A percentile compares a stretch with the other conserved stretches of the same genome.
Conservation (phyloP, 2,329 filamentous ascomycete genomes). For the Zopfia rhizophila region DNA sequence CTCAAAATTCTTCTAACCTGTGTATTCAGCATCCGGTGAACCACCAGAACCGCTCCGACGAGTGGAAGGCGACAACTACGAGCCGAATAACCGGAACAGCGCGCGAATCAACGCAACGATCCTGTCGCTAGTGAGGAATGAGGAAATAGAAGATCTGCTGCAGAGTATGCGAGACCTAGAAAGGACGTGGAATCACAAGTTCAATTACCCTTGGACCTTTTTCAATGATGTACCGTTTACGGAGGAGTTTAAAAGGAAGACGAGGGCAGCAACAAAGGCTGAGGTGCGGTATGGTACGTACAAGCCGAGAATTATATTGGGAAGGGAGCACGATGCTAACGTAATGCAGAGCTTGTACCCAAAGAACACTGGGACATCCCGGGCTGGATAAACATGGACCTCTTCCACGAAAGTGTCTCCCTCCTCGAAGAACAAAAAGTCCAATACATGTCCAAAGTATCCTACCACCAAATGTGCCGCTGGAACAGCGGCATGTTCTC, state of each 20-base stretch:
- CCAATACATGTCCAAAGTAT: conserved; percentile 88
- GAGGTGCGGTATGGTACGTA: conserved; percentile 81
- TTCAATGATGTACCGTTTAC: conserved; percentile 97
- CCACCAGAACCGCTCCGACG: conserved; percentile 80
- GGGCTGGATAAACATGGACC: conserved; percentile 88
- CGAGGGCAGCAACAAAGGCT: conserved; percentile 84
- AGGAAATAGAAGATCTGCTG: conserved; percentile 85
- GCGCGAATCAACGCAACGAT: conserved; percentile 93
- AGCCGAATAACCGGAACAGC: conserved; percentile 76
- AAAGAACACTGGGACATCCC: conserved; percentile 94
- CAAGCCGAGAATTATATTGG: not conserved
- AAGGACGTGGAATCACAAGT: conserved; percentile 96
- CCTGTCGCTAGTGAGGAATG: conserved; percentile 90
- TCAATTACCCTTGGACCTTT: conserved; percentile 99
- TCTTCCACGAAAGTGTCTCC: conserved; percentile 85
- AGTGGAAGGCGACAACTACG: conserved; percentile 77
- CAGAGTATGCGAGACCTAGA: conserved; percentile 92
- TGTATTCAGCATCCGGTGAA: conserved; percentile 76
- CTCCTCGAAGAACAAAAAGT: conserved; percentile 85
- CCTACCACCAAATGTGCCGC: conserved; percentile 98
- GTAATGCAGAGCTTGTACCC: conserved; percentile 79
- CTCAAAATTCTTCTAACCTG: too few species aligned
- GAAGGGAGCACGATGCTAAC: conserved; percentile 32
- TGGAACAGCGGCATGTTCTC: conserved; percentile 99
- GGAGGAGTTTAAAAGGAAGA: conserved; percentile 89